These are phyloP conservation scores for Penicillium glabrum DNA, from an alignment of 2,329 filamentous ascomycete genomes.

Conservation along the genomic window DNA sequence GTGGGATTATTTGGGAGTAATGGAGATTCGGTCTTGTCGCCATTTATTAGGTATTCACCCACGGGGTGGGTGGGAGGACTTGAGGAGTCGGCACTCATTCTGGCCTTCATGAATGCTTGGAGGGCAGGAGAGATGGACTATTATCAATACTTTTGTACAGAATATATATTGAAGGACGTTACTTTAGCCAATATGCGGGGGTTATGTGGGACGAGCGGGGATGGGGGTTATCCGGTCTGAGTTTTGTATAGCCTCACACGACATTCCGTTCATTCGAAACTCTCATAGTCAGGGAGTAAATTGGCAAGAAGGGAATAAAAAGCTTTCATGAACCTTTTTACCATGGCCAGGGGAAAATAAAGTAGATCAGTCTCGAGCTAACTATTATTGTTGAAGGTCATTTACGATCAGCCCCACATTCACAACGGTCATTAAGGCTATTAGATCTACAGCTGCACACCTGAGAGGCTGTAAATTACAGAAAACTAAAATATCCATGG, in stretches of 20 bases:
- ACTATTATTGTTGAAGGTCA: neutral
- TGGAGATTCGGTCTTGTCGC: neutral
- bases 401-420: neutral
- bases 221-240: neutral
- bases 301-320: neutral
- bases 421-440: neutral
- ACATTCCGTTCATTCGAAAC: neutral
- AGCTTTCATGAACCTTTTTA: neutral
- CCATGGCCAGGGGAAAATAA: neutral
- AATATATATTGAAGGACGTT: neutral
- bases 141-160: neutral
- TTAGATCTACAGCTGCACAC: neutral
- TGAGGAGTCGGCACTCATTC: neutral
- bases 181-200: neutral
- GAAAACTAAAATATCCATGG: no score
- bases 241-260: neutral
- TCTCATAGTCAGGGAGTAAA: neutral
- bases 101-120: neutral
- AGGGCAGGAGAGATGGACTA: neutral
- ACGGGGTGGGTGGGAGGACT: neutral
- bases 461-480: no score
- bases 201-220: neutral
- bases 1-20: neutral
- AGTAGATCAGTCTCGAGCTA: neutral
- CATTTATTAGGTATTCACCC: neutral